Base-by-base conservation (phyloP, 2,329 filamentous ascomycete species). In the Aspergillus sp. region DNA sequence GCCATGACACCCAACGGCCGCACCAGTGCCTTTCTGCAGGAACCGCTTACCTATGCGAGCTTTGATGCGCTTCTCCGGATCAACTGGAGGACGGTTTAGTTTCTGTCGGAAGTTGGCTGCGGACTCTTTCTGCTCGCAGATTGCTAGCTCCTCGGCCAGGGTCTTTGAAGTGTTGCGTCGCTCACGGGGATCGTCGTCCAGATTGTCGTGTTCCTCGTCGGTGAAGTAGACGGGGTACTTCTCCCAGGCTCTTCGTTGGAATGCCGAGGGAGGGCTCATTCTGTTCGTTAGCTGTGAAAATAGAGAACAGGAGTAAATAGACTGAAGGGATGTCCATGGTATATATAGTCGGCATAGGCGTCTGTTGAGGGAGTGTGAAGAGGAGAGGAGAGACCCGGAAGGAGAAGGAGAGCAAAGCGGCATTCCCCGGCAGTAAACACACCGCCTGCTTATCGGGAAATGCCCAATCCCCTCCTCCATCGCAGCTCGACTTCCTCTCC, bases 21-120 rank as follows among this genome's bases (percentile, higher is more conserved):
- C 8, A 26, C 13, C n/a, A n/a, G n/a, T 26, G 25, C 2, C 6
- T 15, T 16, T 29, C 8, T 14, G 10, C 14, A 30, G 17, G 22
- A 30, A 30, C 29, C 29, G 5, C 15, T 22, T 30, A 5, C 29
- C 29, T 8, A 30, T 30, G 11, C 13, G 29, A n/a, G 29, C 29
- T 17, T 30, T 30, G 15, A 20, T 10, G 7, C 29, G 29, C 12
- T 22, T 30, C 7, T 14, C n/a, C 4, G 16, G 6, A 12, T 30
- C 29, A 20, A 14, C 13, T 12, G 17, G 11, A 30, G 5, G n/a
- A 14, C 11, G 5, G 15, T n/a, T 22, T 11, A 16, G n/a, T 17
- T 19, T 22, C n/a, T 14, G 10, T 7, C 17, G n/a, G 15, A 10
- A 15, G 8, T 30, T 12, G 17, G 17, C 15, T 4, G n/a, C n/a